Percentiles rank a stretch among this genome's conserved stretches.
phyloP scores from a whole-genome alignment of 2,329 filamentous ascomycete genomes.

The Cyanodermella asteris region DNA sequence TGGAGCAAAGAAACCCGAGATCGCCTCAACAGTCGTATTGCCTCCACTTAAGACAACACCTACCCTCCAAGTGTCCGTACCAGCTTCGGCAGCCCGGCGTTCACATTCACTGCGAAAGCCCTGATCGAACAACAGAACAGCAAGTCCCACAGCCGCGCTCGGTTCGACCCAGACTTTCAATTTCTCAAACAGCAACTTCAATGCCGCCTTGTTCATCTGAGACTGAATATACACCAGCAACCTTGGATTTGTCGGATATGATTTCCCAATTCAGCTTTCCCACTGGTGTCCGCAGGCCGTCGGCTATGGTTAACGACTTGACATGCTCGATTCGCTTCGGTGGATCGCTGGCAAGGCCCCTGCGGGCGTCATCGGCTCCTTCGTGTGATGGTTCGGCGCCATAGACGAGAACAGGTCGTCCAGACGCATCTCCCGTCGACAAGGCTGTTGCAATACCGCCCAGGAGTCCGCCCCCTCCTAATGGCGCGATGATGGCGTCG shows the following conservation, averaged over 20 bases:
- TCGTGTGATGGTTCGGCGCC: conserved; percentile 68
- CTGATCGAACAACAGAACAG: conserved; percentile 65
- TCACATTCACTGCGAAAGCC: conserved; percentile 55
- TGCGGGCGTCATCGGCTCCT: conserved; percentile 61
- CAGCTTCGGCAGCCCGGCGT: conserved; percentile 44
- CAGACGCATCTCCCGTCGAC: conserved; percentile 45
- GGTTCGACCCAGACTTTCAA: conserved; percentile 87
- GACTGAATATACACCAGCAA: conserved; percentile 50
- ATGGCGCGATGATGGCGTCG: conserved; percentile 58
- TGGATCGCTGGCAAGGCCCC: conserved; percentile 41
- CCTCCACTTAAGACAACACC: conserved; percentile 41
- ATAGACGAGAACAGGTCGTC: conserved; percentile 51
- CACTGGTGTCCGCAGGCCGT: conserved; percentile 69
- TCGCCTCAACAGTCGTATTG: conserved; percentile 41
- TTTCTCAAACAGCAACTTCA: conserved; percentile 61
- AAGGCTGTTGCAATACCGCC: conserved; percentile 61
- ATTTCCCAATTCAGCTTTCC: conserved; percentile 56
- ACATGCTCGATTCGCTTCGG: conserved; percentile 41
- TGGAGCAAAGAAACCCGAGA: conserved; percentile 29
- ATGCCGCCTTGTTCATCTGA: conserved; percentile 53
- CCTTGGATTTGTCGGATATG: conserved; percentile 49
- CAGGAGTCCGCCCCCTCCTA: conserved; percentile 76
- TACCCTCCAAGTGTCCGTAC: conserved; percentile 51
- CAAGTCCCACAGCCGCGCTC: conserved; percentile 63
- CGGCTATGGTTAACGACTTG: conserved; percentile 60